phyloP scores from a whole-genome alignment of 2,329 filamentous ascomycete genomes.

The Zasmidium cellare region DNA sequence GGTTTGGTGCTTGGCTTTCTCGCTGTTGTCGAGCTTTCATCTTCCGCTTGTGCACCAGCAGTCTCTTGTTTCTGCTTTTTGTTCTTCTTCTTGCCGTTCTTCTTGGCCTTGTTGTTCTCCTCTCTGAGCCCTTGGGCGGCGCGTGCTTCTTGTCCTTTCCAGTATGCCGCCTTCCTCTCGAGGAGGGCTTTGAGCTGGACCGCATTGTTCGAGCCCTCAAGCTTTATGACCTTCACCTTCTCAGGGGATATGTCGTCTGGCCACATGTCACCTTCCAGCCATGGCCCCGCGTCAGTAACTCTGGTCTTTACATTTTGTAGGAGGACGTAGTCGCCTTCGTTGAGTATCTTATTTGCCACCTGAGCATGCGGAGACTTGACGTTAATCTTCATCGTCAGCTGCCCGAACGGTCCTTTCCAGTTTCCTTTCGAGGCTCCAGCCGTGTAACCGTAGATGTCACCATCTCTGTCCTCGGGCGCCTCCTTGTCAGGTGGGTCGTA shows the following conservation, averaged over 20 bases:
- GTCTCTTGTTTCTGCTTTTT: slow-evolving; percentile 34
- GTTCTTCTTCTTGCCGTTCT: slow-evolving; percentile 35
- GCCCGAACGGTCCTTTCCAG: slow-evolving; percentile 78
- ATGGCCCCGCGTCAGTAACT: slow-evolving; percentile 42
- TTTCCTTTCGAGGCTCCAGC: slow-evolving; percentile 36
- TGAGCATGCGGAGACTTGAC: slow-evolving; percentile 68
- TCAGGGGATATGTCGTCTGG: slow-evolving; percentile 55
- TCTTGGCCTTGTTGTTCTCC: slow-evolving; percentile 38
- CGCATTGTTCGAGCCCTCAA: slow-evolving; percentile 30
- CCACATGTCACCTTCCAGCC: slow-evolving; percentile 72
- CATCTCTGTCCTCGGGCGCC: slow-evolving; percentile 25
- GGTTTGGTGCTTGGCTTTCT: neutral
- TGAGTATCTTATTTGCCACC: slow-evolving; percentile 58
- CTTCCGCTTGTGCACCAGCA: neutral
- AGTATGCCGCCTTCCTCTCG: slow-evolving; percentile 65
- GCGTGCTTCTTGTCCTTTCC: slow-evolving; percentile 20
- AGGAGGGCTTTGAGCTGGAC: slow-evolving; percentile 58
- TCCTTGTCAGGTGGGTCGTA: slow-evolving; percentile 46
- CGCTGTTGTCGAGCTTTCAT: slow-evolving; percentile 1
- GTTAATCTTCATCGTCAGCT: slow-evolving; percentile 69
- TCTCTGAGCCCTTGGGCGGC: slow-evolving; percentile 11
- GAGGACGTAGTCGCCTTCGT: slow-evolving; percentile 61
- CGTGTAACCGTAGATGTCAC: slow-evolving; percentile 32
- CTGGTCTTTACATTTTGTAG: slow-evolving; percentile 75
- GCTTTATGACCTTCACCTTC: slow-evolving; percentile 54